Base-by-base conservation (phyloP, 352 stramenopile genomes). In the Globisporangium orthogonon region DNA sequence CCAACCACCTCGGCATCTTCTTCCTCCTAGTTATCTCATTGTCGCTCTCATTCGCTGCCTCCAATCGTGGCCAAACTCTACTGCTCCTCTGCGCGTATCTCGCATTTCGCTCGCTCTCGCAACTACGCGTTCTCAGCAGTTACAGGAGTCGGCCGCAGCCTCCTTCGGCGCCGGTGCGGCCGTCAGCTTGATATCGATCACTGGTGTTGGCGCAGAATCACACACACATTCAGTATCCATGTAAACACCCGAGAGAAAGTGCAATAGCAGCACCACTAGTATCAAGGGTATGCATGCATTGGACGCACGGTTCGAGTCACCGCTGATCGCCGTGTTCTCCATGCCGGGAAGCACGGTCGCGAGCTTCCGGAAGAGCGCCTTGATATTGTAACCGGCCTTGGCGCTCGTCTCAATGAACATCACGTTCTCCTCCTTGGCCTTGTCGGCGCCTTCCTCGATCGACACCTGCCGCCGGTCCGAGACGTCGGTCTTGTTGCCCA, bases 401-500 rank as follows among this genome's bases (percentile, higher is more conserved):
- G 97, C 97, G 69, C 89, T 98, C 37, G 96, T 99, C 76, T 99
- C 97, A 65, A 99, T 99, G 73, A 99, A 99, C 75, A 99, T 95
- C 55, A 99, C 88, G 56, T 97, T 96, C 71, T 99, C 95, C 62
- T 98, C 95, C 63, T 97, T 98, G 33, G 97, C 95, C 58, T 98
- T 97, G 70, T 99, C 96, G 31, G 98, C 94, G 37, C 97, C 97
- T 67, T 99, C 97, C 66, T 99, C 97, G 51, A 97, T 97, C 44
- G 92, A 97, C 9, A 98, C 94, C 67, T 98, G 89, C 50, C 89
- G 86, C 59, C 97, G 96, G 63, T 99, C 97, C 47, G 91, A 97
- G 49, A 99, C 91, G 74, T 99, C 97, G 41, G 97, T 99, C 81
- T 99, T 99, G 79, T 99, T 99, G 54, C 97, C 97, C 39, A 99